Evolutionary conservation across 75 land plant species (phyloP).

Genomic region (Picea sitchensis): DNA sequence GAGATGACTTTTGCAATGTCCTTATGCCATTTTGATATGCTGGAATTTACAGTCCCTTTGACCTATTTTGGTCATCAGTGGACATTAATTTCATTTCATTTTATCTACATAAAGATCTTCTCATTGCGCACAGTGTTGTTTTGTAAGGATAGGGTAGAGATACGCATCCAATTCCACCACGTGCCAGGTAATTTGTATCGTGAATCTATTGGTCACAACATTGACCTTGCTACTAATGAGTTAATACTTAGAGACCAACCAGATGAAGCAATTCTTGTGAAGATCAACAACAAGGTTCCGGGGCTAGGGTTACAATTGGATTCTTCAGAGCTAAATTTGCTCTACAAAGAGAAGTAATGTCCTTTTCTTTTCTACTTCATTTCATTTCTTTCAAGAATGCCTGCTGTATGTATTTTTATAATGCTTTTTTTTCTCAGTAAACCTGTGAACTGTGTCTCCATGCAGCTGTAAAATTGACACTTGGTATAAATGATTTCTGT

Average conservation of each 20-base stretch:
- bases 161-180: constrained; percentile 67
- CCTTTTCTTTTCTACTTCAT: constrained; percentile 7
- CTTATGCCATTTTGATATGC: too few relatives aligned
- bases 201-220: constrained; percentile 34
- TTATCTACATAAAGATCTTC: neutral
- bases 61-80: too few relatives aligned
- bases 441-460: neutral
- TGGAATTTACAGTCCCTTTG: too few relatives aligned
- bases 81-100: too few relatives aligned
- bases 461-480: neutral
- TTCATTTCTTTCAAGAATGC: neutral
- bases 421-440: neutral
- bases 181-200: constrained; percentile 85
- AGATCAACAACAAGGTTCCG: constrained; percentile 84
- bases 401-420: neutral
- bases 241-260: constrained; percentile 60
- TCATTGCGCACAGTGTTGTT: neutral
- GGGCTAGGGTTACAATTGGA: constrained; percentile 75
- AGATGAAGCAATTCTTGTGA: constrained; percentile 68
- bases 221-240: constrained; percentile 68
- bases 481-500: neutral
- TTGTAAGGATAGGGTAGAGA: constrained; percentile 33
- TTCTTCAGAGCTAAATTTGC: constrained; percentile 69
- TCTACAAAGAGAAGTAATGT: constrained; percentile 66
- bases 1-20: too few relatives aligned